phyloP scores from a whole-genome alignment of 2,329 filamentous ascomycete species.

The Dichotomopilus funicola region DNA sequence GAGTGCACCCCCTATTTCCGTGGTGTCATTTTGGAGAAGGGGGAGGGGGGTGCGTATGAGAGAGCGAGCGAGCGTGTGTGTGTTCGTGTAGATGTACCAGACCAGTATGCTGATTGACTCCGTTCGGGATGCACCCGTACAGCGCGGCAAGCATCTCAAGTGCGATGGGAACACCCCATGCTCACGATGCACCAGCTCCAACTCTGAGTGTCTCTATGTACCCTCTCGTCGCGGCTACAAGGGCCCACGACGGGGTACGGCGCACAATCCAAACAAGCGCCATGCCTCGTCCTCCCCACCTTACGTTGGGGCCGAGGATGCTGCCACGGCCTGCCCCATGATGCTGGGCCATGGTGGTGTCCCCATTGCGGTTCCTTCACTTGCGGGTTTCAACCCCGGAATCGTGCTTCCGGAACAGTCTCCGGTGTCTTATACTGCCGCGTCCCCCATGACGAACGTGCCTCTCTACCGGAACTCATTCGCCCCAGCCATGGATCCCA shows the following conservation, averaged over 20 bases:
- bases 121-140: slow-evolving; percentile 10
- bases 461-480: slow-evolving; percentile 40
- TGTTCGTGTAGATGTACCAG: too few relatives aligned
- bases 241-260: slow-evolving; percentile 49
- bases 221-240: slow-evolving; percentile 71
- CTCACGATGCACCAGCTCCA: slow-evolving; percentile 54
- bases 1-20: neutral
- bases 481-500: slow-evolving; percentile 26
- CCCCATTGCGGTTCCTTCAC: slow-evolving; percentile 23
- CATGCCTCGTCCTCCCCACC: slow-evolving; percentile 45
- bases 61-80: too few relatives aligned
- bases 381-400: slow-evolving; percentile 31
- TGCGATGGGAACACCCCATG: slow-evolving; percentile 68
- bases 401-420: slow-evolving; percentile 30
- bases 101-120: slow-evolving; percentile 8
- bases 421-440: slow-evolving; percentile 29
- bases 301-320: slow-evolving; percentile 29
- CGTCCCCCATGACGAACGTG: slow-evolving; percentile 29
- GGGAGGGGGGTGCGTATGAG: too few relatives aligned
- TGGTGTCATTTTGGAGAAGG: too few relatives aligned
- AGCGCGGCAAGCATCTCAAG: slow-evolving; percentile 65
- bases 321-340: slow-evolving; percentile 35
- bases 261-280: slow-evolving; percentile 43
- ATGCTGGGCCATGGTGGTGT: slow-evolving; percentile 33
- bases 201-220: slow-evolving; percentile 62